Evolutionary conservation across 108 stramenopile species (phyloP).

Genomic region (Fragilariopsis cylindrus): DNA sequence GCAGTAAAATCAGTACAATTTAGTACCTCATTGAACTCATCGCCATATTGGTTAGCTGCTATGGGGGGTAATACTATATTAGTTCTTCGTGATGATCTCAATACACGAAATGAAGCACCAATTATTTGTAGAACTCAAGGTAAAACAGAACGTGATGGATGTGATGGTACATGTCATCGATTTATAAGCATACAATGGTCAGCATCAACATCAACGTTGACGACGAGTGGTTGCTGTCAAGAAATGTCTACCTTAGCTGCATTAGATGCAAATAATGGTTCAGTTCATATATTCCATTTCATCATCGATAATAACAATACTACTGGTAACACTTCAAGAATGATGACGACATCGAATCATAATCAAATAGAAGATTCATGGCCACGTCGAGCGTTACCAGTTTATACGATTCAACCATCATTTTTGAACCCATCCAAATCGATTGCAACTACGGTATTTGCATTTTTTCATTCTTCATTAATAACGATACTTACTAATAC

Average conservation of each 20-base stretch:
- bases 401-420: background rate
- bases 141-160: background rate
- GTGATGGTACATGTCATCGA: conserved; percentile 11
- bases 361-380: background rate
- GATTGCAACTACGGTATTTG: background rate
- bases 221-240: background rate
- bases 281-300: background rate
- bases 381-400: conserved; percentile 3
- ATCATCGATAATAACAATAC: background rate
- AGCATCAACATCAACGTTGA: background rate
- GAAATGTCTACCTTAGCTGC: background rate
- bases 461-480: background rate
- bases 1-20: conserved; percentile 11
- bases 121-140: conserved; percentile 3
- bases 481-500: no score
- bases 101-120: background rate
- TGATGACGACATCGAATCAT: background rate
- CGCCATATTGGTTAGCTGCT: conserved; percentile 1
- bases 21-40: background rate
- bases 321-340: background rate
- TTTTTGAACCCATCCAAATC: background rate
- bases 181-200: conserved; percentile 3
- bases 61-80: conserved; percentile 8
- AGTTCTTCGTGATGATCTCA: background rate
- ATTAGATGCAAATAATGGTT: background rate